Conservation (phyloP, 2,329 filamentous ascomycete species). For the Scytalidium sp. region DNA sequence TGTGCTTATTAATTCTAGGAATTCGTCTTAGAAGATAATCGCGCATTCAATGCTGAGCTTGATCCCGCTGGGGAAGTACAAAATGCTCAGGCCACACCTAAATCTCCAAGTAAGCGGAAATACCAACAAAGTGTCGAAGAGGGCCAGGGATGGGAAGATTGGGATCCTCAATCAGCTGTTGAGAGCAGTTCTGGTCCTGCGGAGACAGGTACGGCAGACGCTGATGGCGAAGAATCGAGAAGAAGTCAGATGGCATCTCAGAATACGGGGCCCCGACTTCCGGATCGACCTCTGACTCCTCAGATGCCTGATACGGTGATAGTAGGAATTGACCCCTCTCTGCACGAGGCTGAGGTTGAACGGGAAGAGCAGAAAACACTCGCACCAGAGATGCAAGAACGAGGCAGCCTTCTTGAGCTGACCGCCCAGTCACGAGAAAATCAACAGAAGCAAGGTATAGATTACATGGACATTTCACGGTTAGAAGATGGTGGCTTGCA, state of each 20-base stretch:
- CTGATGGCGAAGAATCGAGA: not conserved
- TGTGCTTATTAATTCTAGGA: slow-evolving; percentile 28
- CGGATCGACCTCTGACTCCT: not conserved
- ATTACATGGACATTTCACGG: slow-evolving; percentile 27
- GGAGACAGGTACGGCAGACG: slow-evolving; percentile 6
- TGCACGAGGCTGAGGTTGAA: slow-evolving; percentile 4
- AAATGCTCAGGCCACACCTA: slow-evolving; percentile 1
- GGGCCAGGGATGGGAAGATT: not conserved
- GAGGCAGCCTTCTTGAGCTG: slow-evolving; percentile 18
- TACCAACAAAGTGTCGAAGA: slow-evolving; percentile 2
- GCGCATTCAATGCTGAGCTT: slow-evolving; percentile 48
- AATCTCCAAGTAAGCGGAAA: slow-evolving; percentile 8
- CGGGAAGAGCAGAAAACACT: slow-evolving; percentile 1
- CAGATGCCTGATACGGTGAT: slow-evolving; percentile 11
- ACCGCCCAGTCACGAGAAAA: slow-evolving; percentile 5
- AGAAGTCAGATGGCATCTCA: slow-evolving; percentile 2
- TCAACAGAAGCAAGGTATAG: slow-evolving; percentile 2
- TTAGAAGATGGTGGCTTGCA: slow-evolving; percentile 19
- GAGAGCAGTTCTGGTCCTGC: not conserved
- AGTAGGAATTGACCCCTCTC: slow-evolving; percentile 21
- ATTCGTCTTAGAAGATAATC: slow-evolving; percentile 51
- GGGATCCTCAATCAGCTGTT: not conserved
- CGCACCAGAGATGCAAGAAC: slow-evolving; percentile 26
- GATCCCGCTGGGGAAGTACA: slow-evolving; percentile 8
- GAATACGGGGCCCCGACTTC: slow-evolving; percentile 2